Evolutionary conservation across 208 protist species (phyloP).

Genomic region (Wallacemonas collosoma): DNA sequence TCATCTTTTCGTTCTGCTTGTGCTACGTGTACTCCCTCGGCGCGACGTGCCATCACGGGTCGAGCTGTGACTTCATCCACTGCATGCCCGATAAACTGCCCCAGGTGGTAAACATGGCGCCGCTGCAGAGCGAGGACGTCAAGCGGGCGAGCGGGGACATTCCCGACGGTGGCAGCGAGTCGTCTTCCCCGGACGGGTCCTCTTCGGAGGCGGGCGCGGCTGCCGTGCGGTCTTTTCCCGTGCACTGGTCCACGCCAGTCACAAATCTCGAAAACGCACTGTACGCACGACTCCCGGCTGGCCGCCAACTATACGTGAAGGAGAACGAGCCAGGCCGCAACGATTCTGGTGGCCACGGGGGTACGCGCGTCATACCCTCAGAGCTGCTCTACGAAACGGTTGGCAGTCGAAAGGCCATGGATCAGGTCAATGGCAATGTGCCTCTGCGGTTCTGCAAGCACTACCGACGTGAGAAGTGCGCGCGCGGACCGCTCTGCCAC

Average conservation of each 20-base stretch:
- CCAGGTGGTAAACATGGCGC: conserved; percentile 27
- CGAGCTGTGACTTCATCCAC: conserved; percentile 71
- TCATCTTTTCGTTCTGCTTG: conserved; percentile 63
- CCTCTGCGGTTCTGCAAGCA: conserved; percentile 71
- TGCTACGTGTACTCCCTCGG: conserved; percentile 56
- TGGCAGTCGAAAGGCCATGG: conserved; percentile 46
- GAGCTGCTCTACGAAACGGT: conserved; percentile 58
- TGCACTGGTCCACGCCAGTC: conserved; percentile 57
- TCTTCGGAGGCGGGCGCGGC: background rate
- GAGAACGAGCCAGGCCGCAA: conserved; percentile 4
- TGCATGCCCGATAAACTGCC: conserved; percentile 42
- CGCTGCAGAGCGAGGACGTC: conserved; percentile 16
- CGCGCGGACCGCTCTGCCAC: conserved; percentile 51
- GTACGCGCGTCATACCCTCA: conserved; percentile 26
- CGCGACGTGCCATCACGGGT: conserved; percentile 44
- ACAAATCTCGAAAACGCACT: conserved; percentile 28
- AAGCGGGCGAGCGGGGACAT: conserved; percentile 13
- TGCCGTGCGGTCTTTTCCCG: conserved; percentile 37
- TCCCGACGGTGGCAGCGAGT: background rate
- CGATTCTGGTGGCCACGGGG: background rate
- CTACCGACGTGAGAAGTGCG: conserved; percentile 69
- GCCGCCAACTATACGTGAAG: conserved; percentile 50
- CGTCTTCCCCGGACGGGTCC: background rate
- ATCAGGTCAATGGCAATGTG: conserved; percentile 22
- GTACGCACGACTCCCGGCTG: conserved; percentile 48